Evolutionary conservation across 2,329 filamentous ascomycete species (phyloP).

Genomic region (Gnomoniopsis sp.): DNA sequence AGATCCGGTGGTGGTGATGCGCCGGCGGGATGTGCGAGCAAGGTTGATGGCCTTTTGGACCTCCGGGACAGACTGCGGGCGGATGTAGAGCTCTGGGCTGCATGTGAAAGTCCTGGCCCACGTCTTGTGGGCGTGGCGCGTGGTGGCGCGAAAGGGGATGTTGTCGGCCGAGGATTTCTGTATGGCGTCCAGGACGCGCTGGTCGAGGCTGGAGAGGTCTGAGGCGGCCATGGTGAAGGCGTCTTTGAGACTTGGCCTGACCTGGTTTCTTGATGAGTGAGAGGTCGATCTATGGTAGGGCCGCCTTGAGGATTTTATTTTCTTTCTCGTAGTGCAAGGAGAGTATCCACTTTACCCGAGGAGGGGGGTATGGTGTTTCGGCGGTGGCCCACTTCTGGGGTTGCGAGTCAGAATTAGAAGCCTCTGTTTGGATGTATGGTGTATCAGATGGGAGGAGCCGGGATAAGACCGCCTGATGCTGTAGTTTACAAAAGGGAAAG

Average conservation of each 20-base stretch:
- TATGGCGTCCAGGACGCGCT: constrained; percentile 15
- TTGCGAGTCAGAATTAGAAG: constrained; percentile 15
- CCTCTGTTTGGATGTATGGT: background rate
- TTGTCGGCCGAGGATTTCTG: constrained; percentile 25
- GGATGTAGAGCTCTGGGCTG: constrained; percentile 85
- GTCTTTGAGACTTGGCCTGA: background rate
- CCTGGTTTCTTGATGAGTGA: background rate
- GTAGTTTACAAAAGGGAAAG: background rate
- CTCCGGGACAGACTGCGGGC: constrained; percentile 74
- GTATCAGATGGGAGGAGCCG: constrained; percentile 2
- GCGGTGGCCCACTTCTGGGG: constrained; percentile 1
- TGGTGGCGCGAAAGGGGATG: constrained; percentile 72
- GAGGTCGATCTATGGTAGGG: background rate
- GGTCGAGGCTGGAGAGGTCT: constrained; percentile 14
- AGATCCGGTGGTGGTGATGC: constrained; percentile 62
- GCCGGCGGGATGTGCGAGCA: constrained; percentile 75
- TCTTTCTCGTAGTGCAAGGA: background rate
- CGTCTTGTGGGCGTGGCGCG: constrained; percentile 76
- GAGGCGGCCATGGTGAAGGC: background rate
- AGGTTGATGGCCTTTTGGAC: constrained; percentile 80
- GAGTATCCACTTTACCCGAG: background rate
- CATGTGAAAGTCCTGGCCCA: constrained; percentile 94
- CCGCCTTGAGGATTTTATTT: background rate
- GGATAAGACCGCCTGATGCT: background rate
- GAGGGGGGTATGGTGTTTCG: constrained; percentile 9